phyloP scores from a whole-genome alignment of 2,329 filamentous ascomycete species.

The Colletotrichum simmondsii region DNA sequence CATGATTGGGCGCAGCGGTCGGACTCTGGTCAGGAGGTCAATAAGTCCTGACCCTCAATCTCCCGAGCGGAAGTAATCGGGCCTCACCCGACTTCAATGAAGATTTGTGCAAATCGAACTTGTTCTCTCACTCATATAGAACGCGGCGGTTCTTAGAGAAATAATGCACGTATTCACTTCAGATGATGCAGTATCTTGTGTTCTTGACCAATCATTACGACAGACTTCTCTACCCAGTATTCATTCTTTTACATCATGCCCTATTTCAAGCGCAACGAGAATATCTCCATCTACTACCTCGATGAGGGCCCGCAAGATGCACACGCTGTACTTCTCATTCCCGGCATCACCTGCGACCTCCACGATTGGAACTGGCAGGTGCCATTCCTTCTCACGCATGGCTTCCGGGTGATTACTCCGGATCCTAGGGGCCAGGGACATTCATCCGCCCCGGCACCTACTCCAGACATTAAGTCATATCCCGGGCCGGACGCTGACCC shows the following conservation, averaged over 20 bases:
- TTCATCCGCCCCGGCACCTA: slow-evolving; percentile 8
- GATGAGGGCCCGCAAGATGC: slow-evolving; percentile 15
- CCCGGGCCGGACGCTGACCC: slow-evolving; percentile 7
- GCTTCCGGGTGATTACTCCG: slow-evolving; percentile 14
- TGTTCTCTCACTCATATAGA: neutral
- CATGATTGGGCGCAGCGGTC: neutral
- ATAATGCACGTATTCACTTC: neutral
- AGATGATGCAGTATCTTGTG: neutral
- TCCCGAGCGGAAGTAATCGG: neutral
- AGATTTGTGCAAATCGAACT: neutral
- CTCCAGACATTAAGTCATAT: slow-evolving; percentile 3
- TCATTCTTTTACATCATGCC: neutral
- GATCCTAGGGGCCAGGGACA: slow-evolving; percentile 21
- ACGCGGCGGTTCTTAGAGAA: no score
- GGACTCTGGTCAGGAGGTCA: neutral
- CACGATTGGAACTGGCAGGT: slow-evolving; percentile 28
- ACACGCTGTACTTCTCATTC: neutral
- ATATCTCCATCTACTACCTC: slow-evolving; percentile 20
- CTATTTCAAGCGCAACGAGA: slow-evolving; percentile 8
- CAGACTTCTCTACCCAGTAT: neutral
- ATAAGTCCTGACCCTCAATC: neutral
- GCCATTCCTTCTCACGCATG: neutral
- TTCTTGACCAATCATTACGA: neutral
- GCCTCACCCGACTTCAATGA: neutral
- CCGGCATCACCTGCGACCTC: slow-evolving; percentile 4